These are phyloP conservation scores for Russula olivacea DNA, from an alignment of 768 basidiomycete genomes.

Conservation along the genomic window DNA sequence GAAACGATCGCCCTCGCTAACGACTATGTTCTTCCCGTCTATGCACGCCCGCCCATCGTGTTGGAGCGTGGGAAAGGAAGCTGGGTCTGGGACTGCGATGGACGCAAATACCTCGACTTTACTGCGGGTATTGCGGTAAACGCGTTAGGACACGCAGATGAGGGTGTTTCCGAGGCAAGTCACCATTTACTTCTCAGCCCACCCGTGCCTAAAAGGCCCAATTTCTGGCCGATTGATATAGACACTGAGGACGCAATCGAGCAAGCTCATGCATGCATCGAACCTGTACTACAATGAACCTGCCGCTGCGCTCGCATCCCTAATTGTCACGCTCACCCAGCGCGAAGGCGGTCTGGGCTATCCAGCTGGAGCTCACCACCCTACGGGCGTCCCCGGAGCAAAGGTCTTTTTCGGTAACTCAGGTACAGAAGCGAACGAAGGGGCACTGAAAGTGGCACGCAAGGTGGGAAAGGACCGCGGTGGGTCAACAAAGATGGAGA, in stretches of 20 bases:
- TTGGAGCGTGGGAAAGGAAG: conserved; percentile 84
- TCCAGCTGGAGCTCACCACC: conserved; percentile 34
- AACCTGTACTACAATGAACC: conserved; percentile 93
- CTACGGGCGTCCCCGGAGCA: conserved; percentile 38
- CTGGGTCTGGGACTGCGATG: conserved; percentile 79
- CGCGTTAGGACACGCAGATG: conserved; percentile 89
- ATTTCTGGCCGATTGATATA: conserved; percentile 31
- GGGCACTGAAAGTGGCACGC: conserved; percentile 90
- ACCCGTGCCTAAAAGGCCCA: neutral
- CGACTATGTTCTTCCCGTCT: conserved; percentile 78
- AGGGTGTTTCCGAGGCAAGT: conserved; percentile 66
- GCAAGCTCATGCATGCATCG: conserved; percentile 74
- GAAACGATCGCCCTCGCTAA: conserved; percentile 30
- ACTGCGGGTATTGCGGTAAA: conserved; percentile 96
- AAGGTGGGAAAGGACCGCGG: conserved; percentile 83
- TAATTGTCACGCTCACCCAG: conserved; percentile 76
- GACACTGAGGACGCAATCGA: conserved; percentile 67
- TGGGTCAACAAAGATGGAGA: conserved; percentile 54
- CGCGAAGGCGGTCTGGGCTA: conserved; percentile 84
- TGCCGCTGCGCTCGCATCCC: conserved; percentile 80
- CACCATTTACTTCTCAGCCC: neutral
- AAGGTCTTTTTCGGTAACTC: conserved; percentile 95
- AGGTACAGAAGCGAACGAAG: conserved; percentile 97
- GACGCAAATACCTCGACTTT: conserved; percentile 86
- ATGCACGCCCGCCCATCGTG: conserved; percentile 83